phyloP scores from a whole-genome alignment of 2,329 filamentous ascomycete species.

The Fusarium lateritium region DNA sequence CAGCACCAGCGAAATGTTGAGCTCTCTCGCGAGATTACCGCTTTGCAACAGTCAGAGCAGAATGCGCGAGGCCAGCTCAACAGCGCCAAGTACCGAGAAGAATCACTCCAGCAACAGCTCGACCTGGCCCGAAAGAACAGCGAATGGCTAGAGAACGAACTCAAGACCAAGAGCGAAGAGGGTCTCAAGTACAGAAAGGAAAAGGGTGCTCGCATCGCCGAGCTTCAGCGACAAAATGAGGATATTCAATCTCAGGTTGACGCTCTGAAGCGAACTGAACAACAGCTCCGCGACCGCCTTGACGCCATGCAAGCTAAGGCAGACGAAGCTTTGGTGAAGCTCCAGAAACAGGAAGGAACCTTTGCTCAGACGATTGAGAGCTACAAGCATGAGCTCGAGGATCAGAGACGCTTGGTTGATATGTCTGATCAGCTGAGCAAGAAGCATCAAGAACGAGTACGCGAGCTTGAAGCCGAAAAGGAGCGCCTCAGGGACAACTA shows the following conservation, averaged over 20 bases:
- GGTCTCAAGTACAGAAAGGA: conserved; percentile 93
- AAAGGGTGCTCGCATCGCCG: conserved; percentile 89
- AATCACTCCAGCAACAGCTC: conserved; percentile 90
- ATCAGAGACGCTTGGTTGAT: conserved; percentile 84
- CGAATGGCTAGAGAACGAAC: conserved; percentile 92
- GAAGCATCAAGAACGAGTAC: conserved; percentile 78
- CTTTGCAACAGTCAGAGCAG: conserved; percentile 87
- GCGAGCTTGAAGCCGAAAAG: conserved; percentile 77
- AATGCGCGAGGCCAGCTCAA: conserved; percentile 83
- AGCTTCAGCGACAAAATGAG: conserved; percentile 90
- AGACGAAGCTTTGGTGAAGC: conserved; percentile 84
- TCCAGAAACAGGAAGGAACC: conserved; percentile 89
- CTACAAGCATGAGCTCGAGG: conserved; percentile 88
- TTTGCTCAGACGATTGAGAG: conserved; percentile 86
- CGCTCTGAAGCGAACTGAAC: conserved; percentile 82
- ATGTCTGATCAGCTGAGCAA: conserved; percentile 83
- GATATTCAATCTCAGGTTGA: conserved; percentile 85
- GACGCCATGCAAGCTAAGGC: conserved; percentile 89
- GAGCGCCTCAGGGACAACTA: conserved; percentile 74
- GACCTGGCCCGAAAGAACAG: conserved; percentile 90
- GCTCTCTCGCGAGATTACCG: conserved; percentile 84
- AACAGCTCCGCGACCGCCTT: conserved; percentile 83
- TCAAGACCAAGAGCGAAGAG: conserved; percentile 91
- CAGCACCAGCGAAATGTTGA: conserved; percentile 92
- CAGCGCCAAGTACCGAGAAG: conserved; percentile 90